Evolutionary conservation across 2,329 filamentous ascomycete species (phyloP).

Genomic region (Epichloe brachyelytri): DNA sequence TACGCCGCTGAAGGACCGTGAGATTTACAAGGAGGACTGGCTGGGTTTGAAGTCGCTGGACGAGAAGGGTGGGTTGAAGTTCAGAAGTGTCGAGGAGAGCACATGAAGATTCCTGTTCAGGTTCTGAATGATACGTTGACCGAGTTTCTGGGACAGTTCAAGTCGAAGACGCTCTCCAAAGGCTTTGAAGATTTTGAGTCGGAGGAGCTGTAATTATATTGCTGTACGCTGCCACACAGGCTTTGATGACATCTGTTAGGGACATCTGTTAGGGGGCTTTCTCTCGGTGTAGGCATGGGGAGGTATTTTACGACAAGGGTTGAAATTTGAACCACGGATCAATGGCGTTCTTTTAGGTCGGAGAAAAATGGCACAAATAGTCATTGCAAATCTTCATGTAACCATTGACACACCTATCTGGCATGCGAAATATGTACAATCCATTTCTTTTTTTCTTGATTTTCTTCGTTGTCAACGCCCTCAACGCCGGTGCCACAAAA

Average conservation of each 20-base stretch:
- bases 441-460: slow-evolving; percentile 5
- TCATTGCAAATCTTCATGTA: neutral
- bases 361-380: neutral
- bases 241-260: too few relatives aligned
- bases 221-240: too few relatives aligned
- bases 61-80: slow-evolving; percentile 63
- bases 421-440: neutral
- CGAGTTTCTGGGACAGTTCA: slow-evolving; percentile 49
- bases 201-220: slow-evolving; percentile 24
- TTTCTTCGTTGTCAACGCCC: slow-evolving; percentile 9
- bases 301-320: neutral
- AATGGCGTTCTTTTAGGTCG: neutral
- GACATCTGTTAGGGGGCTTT: too few relatives aligned
- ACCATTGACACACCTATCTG: slow-evolving; percentile 1
- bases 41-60: slow-evolving; percentile 72
- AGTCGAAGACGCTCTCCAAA: slow-evolving; percentile 21
- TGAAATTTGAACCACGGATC: neutral
- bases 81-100: slow-evolving; percentile 57
- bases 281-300: neutral
- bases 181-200: slow-evolving; percentile 10
- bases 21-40: slow-evolving; percentile 85
- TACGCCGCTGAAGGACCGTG: slow-evolving; percentile 53
- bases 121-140: slow-evolving; percentile 52
- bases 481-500: slow-evolving; percentile 18
- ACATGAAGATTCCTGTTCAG: slow-evolving; percentile 67